These are phyloP conservation scores for Aureobasidium melanogenum DNA, from an alignment of 2,329 filamentous ascomycete genomes.

Conservation along the genomic window DNA sequence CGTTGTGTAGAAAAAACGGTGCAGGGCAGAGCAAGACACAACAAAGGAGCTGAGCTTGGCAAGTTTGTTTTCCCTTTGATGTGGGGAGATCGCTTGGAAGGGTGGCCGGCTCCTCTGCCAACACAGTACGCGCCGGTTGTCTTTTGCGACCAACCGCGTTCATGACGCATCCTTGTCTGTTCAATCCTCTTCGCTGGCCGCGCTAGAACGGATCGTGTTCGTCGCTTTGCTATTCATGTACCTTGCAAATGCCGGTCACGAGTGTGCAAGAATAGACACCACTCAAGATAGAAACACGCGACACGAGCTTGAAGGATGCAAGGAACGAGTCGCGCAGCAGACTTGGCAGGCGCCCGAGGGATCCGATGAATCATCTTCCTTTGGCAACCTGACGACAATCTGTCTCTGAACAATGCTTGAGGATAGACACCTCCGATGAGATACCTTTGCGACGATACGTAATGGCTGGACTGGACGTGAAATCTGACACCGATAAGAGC, in stretches of 20 bases:
- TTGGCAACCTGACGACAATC: background rate
- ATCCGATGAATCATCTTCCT: background rate
- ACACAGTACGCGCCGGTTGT: background rate
- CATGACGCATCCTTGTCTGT: background rate
- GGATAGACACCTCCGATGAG: too few species aligned
- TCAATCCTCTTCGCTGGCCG: background rate
- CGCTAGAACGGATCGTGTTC: background rate
- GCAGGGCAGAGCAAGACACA: background rate
- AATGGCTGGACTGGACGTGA: background rate
- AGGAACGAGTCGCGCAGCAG: background rate
- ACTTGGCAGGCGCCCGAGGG: background rate
- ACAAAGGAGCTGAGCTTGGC: background rate
- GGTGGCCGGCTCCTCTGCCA: conserved; percentile 1
- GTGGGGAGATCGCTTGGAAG: background rate
- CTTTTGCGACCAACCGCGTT: background rate
- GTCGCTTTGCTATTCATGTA: background rate
- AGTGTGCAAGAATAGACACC: background rate
- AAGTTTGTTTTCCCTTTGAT: background rate
- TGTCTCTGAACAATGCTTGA: background rate
- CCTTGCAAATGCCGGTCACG: background rate
- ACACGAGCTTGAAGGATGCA: background rate
- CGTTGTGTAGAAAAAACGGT: conserved; percentile 1
- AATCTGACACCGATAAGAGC: background rate
- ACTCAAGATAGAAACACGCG: background rate
- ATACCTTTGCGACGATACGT: background rate